Conservation (phyloP, 2,329 filamentous ascomycete species). For the Tolypocladium capitatum region DNA sequence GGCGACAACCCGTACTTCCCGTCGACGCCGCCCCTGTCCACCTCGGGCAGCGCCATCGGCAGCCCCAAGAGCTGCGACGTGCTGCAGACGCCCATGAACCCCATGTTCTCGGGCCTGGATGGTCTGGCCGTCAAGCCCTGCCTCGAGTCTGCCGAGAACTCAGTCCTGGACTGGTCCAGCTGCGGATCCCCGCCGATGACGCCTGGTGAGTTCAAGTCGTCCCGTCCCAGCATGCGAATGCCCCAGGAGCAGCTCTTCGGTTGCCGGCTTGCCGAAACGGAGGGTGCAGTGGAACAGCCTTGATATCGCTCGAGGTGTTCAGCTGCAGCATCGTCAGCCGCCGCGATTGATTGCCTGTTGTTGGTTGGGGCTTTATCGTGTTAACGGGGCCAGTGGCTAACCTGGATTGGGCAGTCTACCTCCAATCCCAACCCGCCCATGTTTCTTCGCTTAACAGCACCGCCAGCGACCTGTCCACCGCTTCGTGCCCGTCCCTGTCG, state of each 20-base stretch:
- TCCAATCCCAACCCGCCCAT: slow-evolving; percentile 31
- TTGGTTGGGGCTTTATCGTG: slow-evolving; percentile 1
- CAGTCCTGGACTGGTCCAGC: slow-evolving; percentile 66
- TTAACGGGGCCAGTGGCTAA: slow-evolving; percentile 22
- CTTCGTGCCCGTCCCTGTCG: slow-evolving; percentile 72
- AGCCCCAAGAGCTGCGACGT: slow-evolving; percentile 71
- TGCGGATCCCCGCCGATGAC: slow-evolving; percentile 77
- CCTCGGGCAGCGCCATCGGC: slow-evolving; percentile 71
- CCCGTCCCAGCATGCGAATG: not conserved
- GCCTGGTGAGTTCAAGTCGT: slow-evolving; percentile 56
- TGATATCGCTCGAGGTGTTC: not conserved
- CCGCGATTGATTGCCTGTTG: too few species aligned
- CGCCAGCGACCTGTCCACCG: slow-evolving; percentile 59
- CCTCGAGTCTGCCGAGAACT: slow-evolving; percentile 59
- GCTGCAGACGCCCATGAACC: slow-evolving; percentile 71
- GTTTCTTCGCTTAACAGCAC: slow-evolving; percentile 48
- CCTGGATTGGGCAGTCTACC: slow-evolving; percentile 29
- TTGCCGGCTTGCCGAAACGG: not conserved
- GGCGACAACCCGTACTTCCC: slow-evolving; percentile 62
- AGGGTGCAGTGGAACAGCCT: not conserved
- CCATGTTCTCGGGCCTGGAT: slow-evolving; percentile 61
- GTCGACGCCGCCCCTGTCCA: slow-evolving; percentile 75
- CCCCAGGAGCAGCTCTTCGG: not conserved
- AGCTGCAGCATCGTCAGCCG: not conserved
- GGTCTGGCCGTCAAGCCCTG: slow-evolving; percentile 55